Base-by-base conservation (phyloP, 2,329 filamentous ascomycete genomes). In the Talaromyces sp. region DNA sequence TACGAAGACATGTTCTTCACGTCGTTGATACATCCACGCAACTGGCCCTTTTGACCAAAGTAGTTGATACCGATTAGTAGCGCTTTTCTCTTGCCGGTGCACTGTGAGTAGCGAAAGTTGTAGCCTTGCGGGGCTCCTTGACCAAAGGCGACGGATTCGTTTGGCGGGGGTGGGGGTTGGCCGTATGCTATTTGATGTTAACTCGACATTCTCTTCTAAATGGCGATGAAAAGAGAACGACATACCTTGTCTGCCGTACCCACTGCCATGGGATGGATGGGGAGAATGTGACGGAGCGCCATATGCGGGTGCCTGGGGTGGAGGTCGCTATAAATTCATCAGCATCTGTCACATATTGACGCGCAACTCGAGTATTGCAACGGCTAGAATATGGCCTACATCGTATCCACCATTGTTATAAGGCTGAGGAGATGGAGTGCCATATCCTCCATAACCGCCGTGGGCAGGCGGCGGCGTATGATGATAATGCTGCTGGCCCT, bases 1-100 rank as follows among this genome's bases (percentile, higher is more conserved):
- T 97, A 98, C 59, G 86, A 85, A 25, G 93, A 96, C 92, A 98
- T 96, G 81, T 97, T 97, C 80, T 93, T 91, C 50, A 97, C 94
- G 76, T 98, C 94, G 75, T 98, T 97, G 82, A 97, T 97, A 75
- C 94, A 98, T 54, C 94, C 94, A 65, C 93, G 85, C 57, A 97
- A 84, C 82, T 97, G 91, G 33, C 93, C 93, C 65, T 91, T 88
- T 80, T 97, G 93, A 61, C 90, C 89, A 75, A 97, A 97, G 80
- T 98, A 97, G 80, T 97, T 97, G 83, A 97, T 97, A 63, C 94
- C 94, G 70, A 97, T 94, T 67, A 98, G 80, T 35, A 97, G 82
- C 4, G 93, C 94, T 81, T 97, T 97, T 75, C 93, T 85, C 72
- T 89, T 87, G 54, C 93, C 94, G 5, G 90, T 96, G 77, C 93